Percentiles rank a stretch among this genome's conserved stretches.
Conservation (phyloP, 2,329 filamentous ascomycete species). For the Dendrostoma leiphaemia region DNA sequence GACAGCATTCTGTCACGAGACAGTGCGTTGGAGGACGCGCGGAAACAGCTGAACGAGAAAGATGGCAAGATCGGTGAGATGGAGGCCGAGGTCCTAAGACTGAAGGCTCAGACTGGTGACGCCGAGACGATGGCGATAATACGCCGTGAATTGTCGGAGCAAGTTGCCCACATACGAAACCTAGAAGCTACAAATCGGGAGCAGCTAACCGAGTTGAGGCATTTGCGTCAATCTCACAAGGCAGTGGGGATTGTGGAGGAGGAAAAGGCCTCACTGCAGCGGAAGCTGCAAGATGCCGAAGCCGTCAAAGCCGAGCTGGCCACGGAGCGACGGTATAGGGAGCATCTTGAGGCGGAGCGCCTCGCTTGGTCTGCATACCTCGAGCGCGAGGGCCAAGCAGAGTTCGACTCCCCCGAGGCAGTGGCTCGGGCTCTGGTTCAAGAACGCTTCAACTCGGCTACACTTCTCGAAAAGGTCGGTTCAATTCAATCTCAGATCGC, state of each 20-base stretch:
- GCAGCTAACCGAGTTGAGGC: conserved; percentile 75
- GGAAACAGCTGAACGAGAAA: conserved; percentile 65
- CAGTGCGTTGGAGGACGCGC: conserved; percentile 54
- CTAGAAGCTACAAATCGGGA: conserved; percentile 80
- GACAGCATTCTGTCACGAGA: conserved; percentile 57
- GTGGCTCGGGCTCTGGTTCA: conserved; percentile 81
- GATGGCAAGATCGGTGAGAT: conserved; percentile 71
- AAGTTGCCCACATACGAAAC: conserved; percentile 85
- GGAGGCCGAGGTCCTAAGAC: conserved; percentile 77
- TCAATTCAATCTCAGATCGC: conserved; percentile 73
- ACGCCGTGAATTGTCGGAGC: conserved; percentile 83
- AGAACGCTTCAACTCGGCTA: conserved; percentile 76
- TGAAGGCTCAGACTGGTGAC: conserved; percentile 86
- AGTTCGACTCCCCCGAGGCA: conserved; percentile 85
- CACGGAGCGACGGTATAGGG: conserved; percentile 78
- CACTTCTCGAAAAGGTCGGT: conserved; percentile 78
- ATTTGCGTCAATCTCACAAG: conserved; percentile 76
- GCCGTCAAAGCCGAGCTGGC: conserved; percentile 72
- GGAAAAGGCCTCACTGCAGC: conserved; percentile 82
- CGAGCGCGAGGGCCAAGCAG: conserved; percentile 65
- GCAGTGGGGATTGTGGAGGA: conserved; percentile 94
- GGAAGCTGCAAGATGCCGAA: conserved; percentile 72
- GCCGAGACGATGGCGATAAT: conserved; percentile 82
- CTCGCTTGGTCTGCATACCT: conserved; percentile 85
- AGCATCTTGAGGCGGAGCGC: conserved; percentile 85